A percentile compares a stretch with the other conserved stretches of the same genome.
Conservation (phyloP, 495 filamentous ascomycete genomes). For the Neurospora cerealis region DNA sequence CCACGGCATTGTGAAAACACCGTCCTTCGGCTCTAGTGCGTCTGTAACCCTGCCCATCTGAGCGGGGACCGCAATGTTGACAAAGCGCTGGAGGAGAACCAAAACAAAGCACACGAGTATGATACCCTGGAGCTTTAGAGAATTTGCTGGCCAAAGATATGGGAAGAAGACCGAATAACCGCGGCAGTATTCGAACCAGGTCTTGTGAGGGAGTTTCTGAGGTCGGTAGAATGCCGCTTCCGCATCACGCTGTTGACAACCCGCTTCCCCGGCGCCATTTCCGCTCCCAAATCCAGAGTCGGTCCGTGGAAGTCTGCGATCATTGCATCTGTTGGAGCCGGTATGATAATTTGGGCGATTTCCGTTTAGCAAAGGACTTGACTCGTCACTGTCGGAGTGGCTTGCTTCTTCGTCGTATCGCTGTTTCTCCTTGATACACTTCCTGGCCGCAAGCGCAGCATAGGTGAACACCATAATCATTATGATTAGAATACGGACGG, state of each 20-base stretch:
- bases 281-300: constrained; percentile 17
- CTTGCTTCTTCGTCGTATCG: constrained; percentile 36
- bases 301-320: neutral
- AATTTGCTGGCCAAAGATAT: constrained; percentile 85
- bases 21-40: constrained; percentile 36
- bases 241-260: constrained; percentile 30
- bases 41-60: constrained; percentile 68
- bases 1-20: constrained; percentile 15
- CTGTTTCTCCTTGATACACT: constrained; percentile 21
- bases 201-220: constrained; percentile 32
- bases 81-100: constrained; percentile 60
- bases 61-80: constrained; percentile 72
- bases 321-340: constrained; percentile 18
- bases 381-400: constrained; percentile 32
- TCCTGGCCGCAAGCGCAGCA: constrained; percentile 17
- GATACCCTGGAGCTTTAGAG: constrained; percentile 56
- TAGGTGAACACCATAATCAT: constrained; percentile 33
- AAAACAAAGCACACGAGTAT: constrained; percentile 74
- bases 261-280: constrained; percentile 14
- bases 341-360: constrained; percentile 23
- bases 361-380: constrained; percentile 38
- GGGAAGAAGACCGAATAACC: constrained; percentile 87
- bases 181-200: constrained; percentile 64
- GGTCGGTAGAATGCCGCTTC: constrained; percentile 44
- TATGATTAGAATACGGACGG: constrained; percentile 31